Conservation (phyloP, 2,329 filamentous ascomycete species). For the Ophioceras dolichostomum region DNA sequence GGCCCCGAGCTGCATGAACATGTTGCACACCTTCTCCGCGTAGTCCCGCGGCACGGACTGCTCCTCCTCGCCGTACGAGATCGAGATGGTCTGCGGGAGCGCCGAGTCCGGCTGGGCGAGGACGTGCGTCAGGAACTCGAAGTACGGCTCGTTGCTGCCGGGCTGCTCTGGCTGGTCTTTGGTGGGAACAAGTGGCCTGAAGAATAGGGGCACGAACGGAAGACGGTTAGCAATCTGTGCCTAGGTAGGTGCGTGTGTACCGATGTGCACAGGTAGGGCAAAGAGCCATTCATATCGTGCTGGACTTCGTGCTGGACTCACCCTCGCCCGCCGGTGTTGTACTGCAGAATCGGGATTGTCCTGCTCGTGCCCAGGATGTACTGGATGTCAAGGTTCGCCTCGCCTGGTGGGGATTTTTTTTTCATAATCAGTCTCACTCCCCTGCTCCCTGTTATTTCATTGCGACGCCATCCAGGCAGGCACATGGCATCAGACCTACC, state of each 20-base stretch:
- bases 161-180: conserved; percentile 29
- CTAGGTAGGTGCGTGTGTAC: no score
- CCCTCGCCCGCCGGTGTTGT: conserved; percentile 44
- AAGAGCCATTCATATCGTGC: no score
- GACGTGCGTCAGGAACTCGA: conserved; percentile 48
- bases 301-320: not conserved
- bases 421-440: no score
- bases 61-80: conserved; percentile 57
- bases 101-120: conserved; percentile 32
- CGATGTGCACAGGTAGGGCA: no score
- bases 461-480: no score
- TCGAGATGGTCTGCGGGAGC: conserved; percentile 50
- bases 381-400: conserved; percentile 55
- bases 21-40: conserved; percentile 46
- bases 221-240: no score
- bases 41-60: conserved; percentile 50
- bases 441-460: not conserved
- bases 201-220: not conserved
- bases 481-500: conserved; percentile 14
- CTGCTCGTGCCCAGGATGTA: conserved; percentile 43
- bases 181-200: conserved; percentile 41
- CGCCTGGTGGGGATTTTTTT: conserved; percentile 17
- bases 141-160: conserved; percentile 57
- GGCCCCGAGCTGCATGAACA: conserved; percentile 53
- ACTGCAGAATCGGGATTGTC: conserved; percentile 42